Evolutionary conservation across 192 early-diverging fungal species (phyloP).

Genomic region (Radiomyces spectabilis): DNA sequence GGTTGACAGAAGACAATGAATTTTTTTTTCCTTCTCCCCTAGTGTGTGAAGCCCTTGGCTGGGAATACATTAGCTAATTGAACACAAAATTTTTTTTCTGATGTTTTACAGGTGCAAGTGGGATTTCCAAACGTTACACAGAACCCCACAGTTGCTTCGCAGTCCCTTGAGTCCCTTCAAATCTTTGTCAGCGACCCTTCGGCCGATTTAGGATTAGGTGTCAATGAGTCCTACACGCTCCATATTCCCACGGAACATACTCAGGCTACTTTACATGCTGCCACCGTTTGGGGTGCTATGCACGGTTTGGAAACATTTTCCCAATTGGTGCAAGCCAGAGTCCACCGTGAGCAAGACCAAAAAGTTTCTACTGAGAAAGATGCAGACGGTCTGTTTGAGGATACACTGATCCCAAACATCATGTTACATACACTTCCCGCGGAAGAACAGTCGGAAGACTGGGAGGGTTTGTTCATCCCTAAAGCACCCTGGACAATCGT

Average conservation of each 20-base stretch:
- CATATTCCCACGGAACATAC: slow-evolving; percentile 38
- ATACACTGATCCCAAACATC: no score
- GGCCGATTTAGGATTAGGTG: slow-evolving; percentile 42
- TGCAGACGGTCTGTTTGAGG: background rate
- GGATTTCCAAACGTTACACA: background rate
- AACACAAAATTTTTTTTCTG: background rate
- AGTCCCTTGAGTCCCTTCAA: slow-evolving; percentile 13
- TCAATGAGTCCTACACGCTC: slow-evolving; percentile 69
- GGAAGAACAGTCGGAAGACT: slow-evolving; percentile 5
- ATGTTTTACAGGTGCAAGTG: slow-evolving; percentile 10
- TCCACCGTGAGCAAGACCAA: background rate
- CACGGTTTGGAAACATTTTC: slow-evolving; percentile 68
- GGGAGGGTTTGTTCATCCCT: slow-evolving; percentile 35
- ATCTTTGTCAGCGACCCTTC: slow-evolving; percentile 39
- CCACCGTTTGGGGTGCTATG: slow-evolving; percentile 58
- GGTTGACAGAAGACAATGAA: background rate
- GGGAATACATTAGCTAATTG: background rate
- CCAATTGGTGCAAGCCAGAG: slow-evolving; percentile 46
- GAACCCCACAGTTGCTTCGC: background rate
- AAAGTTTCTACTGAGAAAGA: background rate
- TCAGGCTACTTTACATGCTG: slow-evolving; percentile 47
- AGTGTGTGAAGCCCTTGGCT: background rate
- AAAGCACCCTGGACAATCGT: slow-evolving; percentile 45
- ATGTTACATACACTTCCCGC: slow-evolving; percentile 18
- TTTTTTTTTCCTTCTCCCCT: background rate